phyloP scores from a whole-genome alignment of 148 eudicot genomes.

The Simmondsia chinensis region DNA sequence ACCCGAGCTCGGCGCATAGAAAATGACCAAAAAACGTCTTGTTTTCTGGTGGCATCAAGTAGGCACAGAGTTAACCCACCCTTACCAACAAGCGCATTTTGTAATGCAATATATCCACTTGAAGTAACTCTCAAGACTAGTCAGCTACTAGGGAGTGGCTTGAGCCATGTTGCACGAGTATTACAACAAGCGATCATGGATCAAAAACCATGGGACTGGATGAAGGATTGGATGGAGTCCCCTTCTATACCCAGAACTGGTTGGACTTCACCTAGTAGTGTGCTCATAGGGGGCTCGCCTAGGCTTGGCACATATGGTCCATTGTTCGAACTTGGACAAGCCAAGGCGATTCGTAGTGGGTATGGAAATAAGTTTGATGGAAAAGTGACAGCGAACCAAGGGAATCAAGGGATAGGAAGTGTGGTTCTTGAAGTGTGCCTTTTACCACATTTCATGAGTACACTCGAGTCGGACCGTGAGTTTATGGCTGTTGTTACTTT shows the following conservation, averaged over 20 bases:
- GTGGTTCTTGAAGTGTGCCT: not conserved
- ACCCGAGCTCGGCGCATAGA: constrained; percentile 11
- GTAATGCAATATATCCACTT: too few species aligned
- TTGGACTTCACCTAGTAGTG: not conserved
- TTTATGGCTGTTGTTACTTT: too few species aligned
- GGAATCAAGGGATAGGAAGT: not conserved
- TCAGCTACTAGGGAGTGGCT: too few species aligned
- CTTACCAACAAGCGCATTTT: constrained; percentile 7
- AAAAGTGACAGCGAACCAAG: not conserved
- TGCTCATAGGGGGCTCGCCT: not conserved
- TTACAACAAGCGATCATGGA: too few species aligned
- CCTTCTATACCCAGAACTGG: not conserved
- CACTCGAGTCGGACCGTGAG: not conserved
- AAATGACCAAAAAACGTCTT: not conserved
- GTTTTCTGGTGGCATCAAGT: constrained; percentile 3
- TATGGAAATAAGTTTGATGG: not conserved
- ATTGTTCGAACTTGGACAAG: not conserved
- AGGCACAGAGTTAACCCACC: constrained; percentile 13
- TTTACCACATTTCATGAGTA: not conserved
- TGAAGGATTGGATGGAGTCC: not conserved
- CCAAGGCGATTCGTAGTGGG: not conserved
- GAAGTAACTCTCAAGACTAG: too few species aligned
- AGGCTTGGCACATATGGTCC: not conserved
- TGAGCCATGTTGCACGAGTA: too few species aligned
- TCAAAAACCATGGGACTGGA: not conserved